Percentiles rank a stretch among this genome's conserved stretches.
Evolutionary conservation across 768 basidiomycete genomes (phyloP).

Genomic region (Cystobasidiopsis lactophilus): DNA sequence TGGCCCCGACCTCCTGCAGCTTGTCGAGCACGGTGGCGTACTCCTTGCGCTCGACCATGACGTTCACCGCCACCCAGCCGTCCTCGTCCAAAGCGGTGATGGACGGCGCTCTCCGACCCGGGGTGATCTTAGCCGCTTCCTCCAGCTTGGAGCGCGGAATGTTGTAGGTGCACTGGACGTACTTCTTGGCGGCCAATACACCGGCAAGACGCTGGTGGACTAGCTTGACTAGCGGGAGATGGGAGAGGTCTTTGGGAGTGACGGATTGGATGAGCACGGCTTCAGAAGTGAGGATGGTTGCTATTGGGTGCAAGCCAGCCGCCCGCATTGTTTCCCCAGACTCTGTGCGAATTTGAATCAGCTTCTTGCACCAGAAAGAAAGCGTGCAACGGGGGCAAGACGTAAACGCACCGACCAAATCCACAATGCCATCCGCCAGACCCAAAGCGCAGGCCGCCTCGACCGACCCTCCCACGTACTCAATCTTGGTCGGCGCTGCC

Average conservation of each 20-base stretch:
- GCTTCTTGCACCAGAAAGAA: too few species aligned
- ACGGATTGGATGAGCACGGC: constrained; percentile 70
- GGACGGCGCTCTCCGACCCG: constrained; percentile 73
- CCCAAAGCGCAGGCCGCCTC: constrained; percentile 95
- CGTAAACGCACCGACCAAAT: constrained; percentile 58
- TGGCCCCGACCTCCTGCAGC: constrained; percentile 57
- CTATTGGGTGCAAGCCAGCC: constrained; percentile 80
- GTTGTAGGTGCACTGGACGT: constrained; percentile 84
- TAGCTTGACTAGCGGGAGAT: constrained; percentile 45
- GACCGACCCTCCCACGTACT: constrained; percentile 92
- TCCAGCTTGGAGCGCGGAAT: constrained; percentile 42
- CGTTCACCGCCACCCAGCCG: constrained; percentile 75
- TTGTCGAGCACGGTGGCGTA: constrained; percentile 73
- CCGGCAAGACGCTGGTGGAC: constrained; percentile 77
- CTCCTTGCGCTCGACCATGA: constrained; percentile 68
- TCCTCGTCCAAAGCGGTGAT: constrained; percentile 53
- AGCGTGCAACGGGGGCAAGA: neutral
- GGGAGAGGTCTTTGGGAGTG: constrained; percentile 36
- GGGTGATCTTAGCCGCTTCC: constrained; percentile 49
- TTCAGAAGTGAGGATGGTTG: constrained; percentile 62
- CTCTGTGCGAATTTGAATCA: constrained; percentile 32
- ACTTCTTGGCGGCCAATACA: constrained; percentile 57
- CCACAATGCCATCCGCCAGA: constrained; percentile 90
- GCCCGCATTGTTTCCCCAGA: constrained; percentile 99
- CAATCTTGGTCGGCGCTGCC: constrained; percentile 59